Conservation (phyloP, 2,329 filamentous ascomycete genomes). For the Phaeosphaeria sp. region DNA sequence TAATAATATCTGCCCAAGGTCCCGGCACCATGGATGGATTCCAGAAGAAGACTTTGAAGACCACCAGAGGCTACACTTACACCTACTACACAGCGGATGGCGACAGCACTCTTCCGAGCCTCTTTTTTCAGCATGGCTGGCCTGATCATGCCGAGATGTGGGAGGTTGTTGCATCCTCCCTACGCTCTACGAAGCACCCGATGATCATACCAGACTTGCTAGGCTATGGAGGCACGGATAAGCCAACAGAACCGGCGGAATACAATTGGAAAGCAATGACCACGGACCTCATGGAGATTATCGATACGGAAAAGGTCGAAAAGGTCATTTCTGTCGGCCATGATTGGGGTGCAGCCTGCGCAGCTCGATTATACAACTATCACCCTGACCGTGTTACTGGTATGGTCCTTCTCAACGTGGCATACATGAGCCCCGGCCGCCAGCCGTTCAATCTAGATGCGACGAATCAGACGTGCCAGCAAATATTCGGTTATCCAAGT, state of each 20-base stretch:
- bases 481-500: slow-evolving; percentile 46
- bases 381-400: slow-evolving; percentile 50
- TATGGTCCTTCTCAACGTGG: slow-evolving; percentile 52
- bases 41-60: slow-evolving; percentile 34
- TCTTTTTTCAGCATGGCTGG: slow-evolving; percentile 57
- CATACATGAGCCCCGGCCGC: slow-evolving; percentile 48
- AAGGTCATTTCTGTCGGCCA: slow-evolving; percentile 55
- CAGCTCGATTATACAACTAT: slow-evolving; percentile 52
- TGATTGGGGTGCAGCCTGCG: slow-evolving; percentile 56
- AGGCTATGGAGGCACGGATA: slow-evolving; percentile 48
- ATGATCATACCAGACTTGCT: slow-evolving; percentile 49
- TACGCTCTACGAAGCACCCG: slow-evolving; percentile 50
- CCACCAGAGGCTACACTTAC: slow-evolving; percentile 34
- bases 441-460: slow-evolving; percentile 48
- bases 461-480: slow-evolving; percentile 38
- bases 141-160: slow-evolving; percentile 56
- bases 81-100: slow-evolving; percentile 34
- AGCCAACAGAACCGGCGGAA: slow-evolving; percentile 30
- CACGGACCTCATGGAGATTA: slow-evolving; percentile 33
- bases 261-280: slow-evolving; percentile 32
- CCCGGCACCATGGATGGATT: slow-evolving; percentile 29
- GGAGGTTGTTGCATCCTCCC: slow-evolving; percentile 43
- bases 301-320: slow-evolving; percentile 28
- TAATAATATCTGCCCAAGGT: not conserved
- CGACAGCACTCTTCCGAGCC: slow-evolving; percentile 26